These are phyloP conservation scores for Venturiaceae sp. DNA, from an alignment of 2,329 filamentous ascomycete species.

Conservation along the genomic window DNA sequence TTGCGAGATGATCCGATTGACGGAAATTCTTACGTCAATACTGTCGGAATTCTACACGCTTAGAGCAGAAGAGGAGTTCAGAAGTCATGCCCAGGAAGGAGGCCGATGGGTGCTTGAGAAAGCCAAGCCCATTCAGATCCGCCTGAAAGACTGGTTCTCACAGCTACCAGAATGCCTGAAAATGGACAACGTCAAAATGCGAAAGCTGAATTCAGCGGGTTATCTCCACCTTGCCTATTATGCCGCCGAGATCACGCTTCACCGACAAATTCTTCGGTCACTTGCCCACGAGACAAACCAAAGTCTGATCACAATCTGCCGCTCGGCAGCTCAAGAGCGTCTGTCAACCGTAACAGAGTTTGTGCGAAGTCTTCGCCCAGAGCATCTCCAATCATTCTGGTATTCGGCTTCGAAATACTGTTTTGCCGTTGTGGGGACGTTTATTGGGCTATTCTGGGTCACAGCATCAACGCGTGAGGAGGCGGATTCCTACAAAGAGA, in stretches of 20 bases:
- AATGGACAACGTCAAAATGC: constrained; percentile 32
- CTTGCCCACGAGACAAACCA: constrained; percentile 19
- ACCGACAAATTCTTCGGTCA: constrained; percentile 30
- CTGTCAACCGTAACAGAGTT: constrained; percentile 35
- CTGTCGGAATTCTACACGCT: constrained; percentile 43
- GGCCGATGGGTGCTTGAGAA: constrained; percentile 40
- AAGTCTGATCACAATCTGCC: constrained; percentile 26
- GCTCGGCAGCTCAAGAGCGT: constrained; percentile 31
- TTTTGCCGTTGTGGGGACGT: constrained; percentile 31
- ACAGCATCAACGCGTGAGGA: constrained; percentile 25
- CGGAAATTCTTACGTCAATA: constrained; percentile 41
- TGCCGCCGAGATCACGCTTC: constrained; percentile 35
- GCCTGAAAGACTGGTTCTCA: constrained; percentile 43
- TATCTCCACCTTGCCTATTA: constrained; percentile 37
- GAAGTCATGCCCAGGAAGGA: constrained; percentile 29
- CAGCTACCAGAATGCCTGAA: constrained; percentile 37
- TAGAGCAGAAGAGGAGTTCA: constrained; percentile 34
- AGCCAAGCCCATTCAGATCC: constrained; percentile 44
- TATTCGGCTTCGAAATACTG: constrained; percentile 34
- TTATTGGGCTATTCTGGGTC: constrained; percentile 28
- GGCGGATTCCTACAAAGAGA: constrained; percentile 22
- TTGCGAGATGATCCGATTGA: constrained; percentile 41
- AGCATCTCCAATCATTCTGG: constrained; percentile 38
- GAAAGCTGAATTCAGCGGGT: constrained; percentile 22
- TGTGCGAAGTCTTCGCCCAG: constrained; percentile 31